phyloP scores from a whole-genome alignment of 768 basidiomycete genomes.

The Auriscalpium vulgare region DNA sequence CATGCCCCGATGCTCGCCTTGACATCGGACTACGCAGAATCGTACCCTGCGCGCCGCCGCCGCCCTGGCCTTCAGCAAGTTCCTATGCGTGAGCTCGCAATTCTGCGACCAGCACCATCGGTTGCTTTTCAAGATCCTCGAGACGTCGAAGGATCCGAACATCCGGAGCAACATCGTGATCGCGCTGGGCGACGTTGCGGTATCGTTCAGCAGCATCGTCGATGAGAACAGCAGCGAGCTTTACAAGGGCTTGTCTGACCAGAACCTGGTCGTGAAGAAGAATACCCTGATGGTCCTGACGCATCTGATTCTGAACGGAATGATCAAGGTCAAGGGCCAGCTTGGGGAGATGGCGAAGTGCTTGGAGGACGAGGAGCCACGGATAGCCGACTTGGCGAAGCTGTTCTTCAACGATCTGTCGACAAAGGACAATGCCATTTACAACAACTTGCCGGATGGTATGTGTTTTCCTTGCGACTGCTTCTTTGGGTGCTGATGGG shows the following conservation, averaged over 20 bases:
- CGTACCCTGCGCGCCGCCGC: constrained; percentile 80
- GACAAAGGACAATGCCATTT: constrained; percentile 97
- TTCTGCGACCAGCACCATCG: constrained; percentile 90
- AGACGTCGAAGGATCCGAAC: constrained; percentile 82
- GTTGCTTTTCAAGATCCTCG: constrained; percentile 88
- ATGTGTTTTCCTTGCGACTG: constrained; percentile 16
- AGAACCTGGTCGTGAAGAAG: constrained; percentile 89
- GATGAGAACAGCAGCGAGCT: constrained; percentile 96
- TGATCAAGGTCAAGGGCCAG: constrained; percentile 99
- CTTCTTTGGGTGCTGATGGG: neutral
- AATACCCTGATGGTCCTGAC: constrained; percentile 98
- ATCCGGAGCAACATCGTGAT: constrained; percentile 97
- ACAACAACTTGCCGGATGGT: constrained; percentile 98
- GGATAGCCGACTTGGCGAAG: constrained; percentile 93
- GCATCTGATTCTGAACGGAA: constrained; percentile 93
- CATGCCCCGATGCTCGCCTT: no score
- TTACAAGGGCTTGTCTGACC: constrained; percentile 89
- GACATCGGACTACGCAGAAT: constrained; percentile 44
- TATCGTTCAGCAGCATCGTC: constrained; percentile 95
- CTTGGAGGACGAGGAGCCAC: constrained; percentile 79
- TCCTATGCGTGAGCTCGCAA: constrained; percentile 89
- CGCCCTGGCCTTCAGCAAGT: constrained; percentile 85
- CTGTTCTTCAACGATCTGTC: constrained; percentile 94
- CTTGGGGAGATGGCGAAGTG: constrained; percentile 99
- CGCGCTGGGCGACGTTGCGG: constrained; percentile 93